These are phyloP conservation scores for Rickenella mellea DNA, from an alignment of 768 basidiomycete genomes.

Conservation along the genomic window DNA sequence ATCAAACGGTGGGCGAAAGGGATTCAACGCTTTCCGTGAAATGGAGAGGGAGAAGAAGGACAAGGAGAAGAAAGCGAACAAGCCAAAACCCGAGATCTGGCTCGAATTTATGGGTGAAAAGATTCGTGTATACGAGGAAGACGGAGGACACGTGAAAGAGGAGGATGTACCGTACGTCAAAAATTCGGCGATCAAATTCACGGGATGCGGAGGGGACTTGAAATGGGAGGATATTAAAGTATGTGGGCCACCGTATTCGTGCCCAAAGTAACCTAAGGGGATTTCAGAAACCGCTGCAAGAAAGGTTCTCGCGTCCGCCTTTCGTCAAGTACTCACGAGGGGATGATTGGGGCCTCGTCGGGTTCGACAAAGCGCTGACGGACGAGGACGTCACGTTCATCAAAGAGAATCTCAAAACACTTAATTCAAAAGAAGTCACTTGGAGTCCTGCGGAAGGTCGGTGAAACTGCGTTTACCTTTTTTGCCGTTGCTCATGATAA, in stretches of 20 bases:
- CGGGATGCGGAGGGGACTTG: constrained; percentile 52
- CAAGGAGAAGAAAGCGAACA: constrained; percentile 21
- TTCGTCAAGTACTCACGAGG: constrained; percentile 40
- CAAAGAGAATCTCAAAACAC: constrained; percentile 51
- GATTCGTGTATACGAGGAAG: constrained; percentile 52
- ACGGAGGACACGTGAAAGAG: constrained; percentile 23
- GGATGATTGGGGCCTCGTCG: constrained; percentile 36
- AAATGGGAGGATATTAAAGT: constrained; percentile 56
- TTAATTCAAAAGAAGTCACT: constrained; percentile 54
- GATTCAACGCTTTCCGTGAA: constrained; percentile 77
- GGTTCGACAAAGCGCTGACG: constrained; percentile 53
- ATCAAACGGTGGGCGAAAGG: constrained; percentile 27
- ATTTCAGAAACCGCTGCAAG: constrained; percentile 33
- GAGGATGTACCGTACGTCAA: constrained; percentile 23
- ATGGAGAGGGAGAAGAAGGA: constrained; percentile 32
- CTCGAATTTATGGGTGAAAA: constrained; percentile 70
- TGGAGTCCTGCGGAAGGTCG: constrained; percentile 58
- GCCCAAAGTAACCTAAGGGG: constrained; percentile 1
- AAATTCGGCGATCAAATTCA: constrained; percentile 47
- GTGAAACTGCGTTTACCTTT: constrained; percentile 11
- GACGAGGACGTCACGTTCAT: constrained; percentile 69
- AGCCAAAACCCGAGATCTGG: constrained; percentile 44
- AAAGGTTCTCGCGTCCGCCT: constrained; percentile 35
- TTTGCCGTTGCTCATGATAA: not conserved
- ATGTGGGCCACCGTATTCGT: constrained; percentile 2